phyloP scores from a whole-genome alignment of 1,284 basidiomycete species.

The Quambalaria eucalypti region DNA sequence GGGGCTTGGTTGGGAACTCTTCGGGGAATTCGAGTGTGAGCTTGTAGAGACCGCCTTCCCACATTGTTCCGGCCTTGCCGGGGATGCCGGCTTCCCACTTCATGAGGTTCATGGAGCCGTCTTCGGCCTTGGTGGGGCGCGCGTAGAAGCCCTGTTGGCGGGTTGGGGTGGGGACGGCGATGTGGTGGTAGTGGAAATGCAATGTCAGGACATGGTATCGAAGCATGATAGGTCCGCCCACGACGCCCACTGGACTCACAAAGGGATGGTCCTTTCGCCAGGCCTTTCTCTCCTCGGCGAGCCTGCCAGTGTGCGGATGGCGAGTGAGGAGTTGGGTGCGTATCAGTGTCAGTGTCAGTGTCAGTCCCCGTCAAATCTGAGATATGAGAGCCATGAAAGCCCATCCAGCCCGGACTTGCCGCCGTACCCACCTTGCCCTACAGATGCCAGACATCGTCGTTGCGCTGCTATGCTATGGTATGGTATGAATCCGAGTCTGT shows the following conservation, averaged over 20 bases:
- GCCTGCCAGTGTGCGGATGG: slow-evolving; percentile 51
- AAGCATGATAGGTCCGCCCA: too few species aligned
- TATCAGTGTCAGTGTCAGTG: too few species aligned
- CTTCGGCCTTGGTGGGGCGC: slow-evolving; percentile 73
- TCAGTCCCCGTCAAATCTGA: too few species aligned
- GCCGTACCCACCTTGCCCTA: not conserved
- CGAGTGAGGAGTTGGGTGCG: not conserved
- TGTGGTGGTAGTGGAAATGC: not conserved
- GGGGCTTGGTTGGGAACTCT: slow-evolving; percentile 80
- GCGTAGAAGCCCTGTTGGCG: slow-evolving; percentile 81
- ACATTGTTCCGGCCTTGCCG: slow-evolving; percentile 60
- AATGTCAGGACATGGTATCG: not conserved
- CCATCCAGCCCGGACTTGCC: not conserved
- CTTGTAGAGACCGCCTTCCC: slow-evolving; percentile 93
- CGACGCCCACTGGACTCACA: slow-evolving; percentile 67
- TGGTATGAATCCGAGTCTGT: too few species aligned
- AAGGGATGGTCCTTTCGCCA: slow-evolving; percentile 99
- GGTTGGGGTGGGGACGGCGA: not conserved
- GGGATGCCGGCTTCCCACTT: slow-evolving; percentile 82
- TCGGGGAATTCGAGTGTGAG: slow-evolving; percentile 62
- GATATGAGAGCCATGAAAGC: not conserved
- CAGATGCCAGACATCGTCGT: slow-evolving; percentile 8
- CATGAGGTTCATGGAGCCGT: slow-evolving; percentile 91
- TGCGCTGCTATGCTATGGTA: not conserved
- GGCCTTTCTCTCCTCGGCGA: slow-evolving; percentile 94